Evolutionary conservation across 306 rosid species (phyloP), one percentile per base, ranked within the genome.

Genomic region (Vigna radiata): DNA sequence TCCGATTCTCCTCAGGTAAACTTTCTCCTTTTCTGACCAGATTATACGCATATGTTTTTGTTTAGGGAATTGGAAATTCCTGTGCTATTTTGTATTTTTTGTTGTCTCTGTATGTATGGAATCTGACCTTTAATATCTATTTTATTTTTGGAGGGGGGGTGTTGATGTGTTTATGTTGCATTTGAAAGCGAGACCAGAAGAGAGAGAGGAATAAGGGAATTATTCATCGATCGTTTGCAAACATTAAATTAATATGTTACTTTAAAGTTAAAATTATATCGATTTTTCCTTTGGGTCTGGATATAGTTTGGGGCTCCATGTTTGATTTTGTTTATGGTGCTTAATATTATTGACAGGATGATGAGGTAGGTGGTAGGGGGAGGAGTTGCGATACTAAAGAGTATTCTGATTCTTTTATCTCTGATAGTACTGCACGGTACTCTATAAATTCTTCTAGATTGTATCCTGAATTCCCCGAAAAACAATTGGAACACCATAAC

Each of bases 281-380:
- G 10, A 27, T 63, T 37, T 85, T 56, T 3, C 50, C 74, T 77
- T 39, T 11, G 9, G 31, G 27, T 49, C 4, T 59, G 50, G 47
- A 37, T 73, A 3, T 29, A 3, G 49, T 77, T 19, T 29, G 46
- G 63, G 54, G 49, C 72, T 17, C 50, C 53, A 1, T 73, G 33
- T 11, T 72, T 58, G 65, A 54, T 77, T 39, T 75, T 29, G 59
- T 68, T 25, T 19, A 0, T 19, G 60, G 13, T 76, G 71, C 59
- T 63, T 76, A 48, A 81, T 79, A 10, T 41, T 17, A n/a, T 65
- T 83, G 47, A 67, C 83, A 89, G 94, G 77, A 39, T 46, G 83
- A 63, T 82, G 82, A 47, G 33, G 77, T 55, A 60, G 83, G 16
- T 59, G 81, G 63, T 65, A 73, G 69, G 81, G 58, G 68, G 56